Evolutionary conservation across 768 basidiomycete genomes (phyloP).

Genomic region (Gymnopilus dilepis): DNA sequence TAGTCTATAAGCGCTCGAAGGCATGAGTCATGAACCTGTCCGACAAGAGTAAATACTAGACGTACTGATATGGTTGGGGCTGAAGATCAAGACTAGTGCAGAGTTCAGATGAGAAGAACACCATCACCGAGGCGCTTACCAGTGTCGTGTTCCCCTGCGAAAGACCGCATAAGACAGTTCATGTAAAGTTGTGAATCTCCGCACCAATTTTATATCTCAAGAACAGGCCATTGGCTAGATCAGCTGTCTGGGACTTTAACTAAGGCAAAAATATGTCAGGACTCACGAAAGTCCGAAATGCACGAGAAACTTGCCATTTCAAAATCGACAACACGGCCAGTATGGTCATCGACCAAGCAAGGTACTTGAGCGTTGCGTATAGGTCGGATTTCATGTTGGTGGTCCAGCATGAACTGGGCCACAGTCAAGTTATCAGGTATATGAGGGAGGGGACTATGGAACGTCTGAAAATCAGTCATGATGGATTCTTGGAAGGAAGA

Average conservation of each 20-base stretch:
- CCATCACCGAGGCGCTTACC: slow-evolving; percentile 41
- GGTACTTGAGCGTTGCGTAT: slow-evolving; percentile 38
- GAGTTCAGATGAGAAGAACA: not conserved
- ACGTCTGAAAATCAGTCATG: slow-evolving; percentile 35
- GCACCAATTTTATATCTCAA: slow-evolving; percentile 42
- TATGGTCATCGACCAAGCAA: slow-evolving; percentile 58
- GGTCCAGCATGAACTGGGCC: slow-evolving; percentile 61
- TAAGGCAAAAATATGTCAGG: slow-evolving; percentile 17
- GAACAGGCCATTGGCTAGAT: slow-evolving; percentile 46
- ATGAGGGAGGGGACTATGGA: slow-evolving; percentile 32
- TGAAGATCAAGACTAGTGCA: slow-evolving; percentile 51
- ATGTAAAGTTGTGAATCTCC: slow-evolving; percentile 6
- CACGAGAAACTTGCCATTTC: slow-evolving; percentile 40
- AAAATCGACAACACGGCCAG: slow-evolving; percentile 43
- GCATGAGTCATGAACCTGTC: not conserved
- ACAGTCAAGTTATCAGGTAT: slow-evolving; percentile 63
- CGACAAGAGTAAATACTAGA: slow-evolving; percentile 3
- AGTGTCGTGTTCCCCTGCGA: slow-evolving; percentile 51
- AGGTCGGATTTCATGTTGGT: slow-evolving; percentile 49
- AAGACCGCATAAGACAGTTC: not conserved
- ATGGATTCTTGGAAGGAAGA: slow-evolving; percentile 8
- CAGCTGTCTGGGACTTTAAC: slow-evolving; percentile 45
- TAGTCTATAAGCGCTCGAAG: slow-evolving; percentile 40
- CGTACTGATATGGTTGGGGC: slow-evolving; percentile 60
- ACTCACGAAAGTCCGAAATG: not conserved